Percentiles rank a stretch among this genome's conserved stretches.
phyloP scores from a whole-genome alignment of 768 basidiomycete species.

The Termitomyces sp. region DNA sequence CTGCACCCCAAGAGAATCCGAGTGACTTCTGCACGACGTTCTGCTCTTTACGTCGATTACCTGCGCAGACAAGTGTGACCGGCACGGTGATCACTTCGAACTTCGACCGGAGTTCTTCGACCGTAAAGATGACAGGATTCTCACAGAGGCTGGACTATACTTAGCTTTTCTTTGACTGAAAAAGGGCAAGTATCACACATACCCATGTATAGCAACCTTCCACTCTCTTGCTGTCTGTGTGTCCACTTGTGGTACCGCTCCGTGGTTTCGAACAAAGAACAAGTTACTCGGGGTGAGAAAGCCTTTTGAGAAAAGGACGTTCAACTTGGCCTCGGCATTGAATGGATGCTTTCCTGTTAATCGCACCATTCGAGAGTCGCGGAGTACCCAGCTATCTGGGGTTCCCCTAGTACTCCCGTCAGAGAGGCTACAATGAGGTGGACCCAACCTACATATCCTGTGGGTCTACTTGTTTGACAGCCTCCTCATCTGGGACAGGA shows the following conservation, averaged over 20 bases:
- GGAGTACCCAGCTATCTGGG: slow-evolving; percentile 23
- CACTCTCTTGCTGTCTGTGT: slow-evolving; percentile 31
- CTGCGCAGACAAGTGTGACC: slow-evolving; percentile 58
- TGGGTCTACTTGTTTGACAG: neutral
- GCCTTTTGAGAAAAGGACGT: slow-evolving; percentile 39
- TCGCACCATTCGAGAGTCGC: slow-evolving; percentile 35
- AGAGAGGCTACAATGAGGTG: neutral
- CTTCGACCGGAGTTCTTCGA: slow-evolving; percentile 36
- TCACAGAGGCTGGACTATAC: slow-evolving; percentile 25
- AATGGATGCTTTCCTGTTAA: slow-evolving; percentile 60
- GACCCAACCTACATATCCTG: slow-evolving; percentile 1
- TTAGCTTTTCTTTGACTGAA: neutral
- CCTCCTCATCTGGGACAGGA: slow-evolving; percentile 1
- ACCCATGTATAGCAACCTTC: slow-evolving; percentile 40
- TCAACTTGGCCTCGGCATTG: slow-evolving; percentile 47
- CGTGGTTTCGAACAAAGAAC: slow-evolving; percentile 61
- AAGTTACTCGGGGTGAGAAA: slow-evolving; percentile 51
- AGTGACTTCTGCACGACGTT: slow-evolving; percentile 53
- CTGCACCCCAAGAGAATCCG: slow-evolving; percentile 54
- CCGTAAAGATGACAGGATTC: slow-evolving; percentile 29
- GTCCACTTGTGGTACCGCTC: slow-evolving; percentile 47
- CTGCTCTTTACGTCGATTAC: slow-evolving; percentile 59
- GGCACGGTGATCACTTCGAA: slow-evolving; percentile 54
- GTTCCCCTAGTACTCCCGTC: slow-evolving; percentile 7
- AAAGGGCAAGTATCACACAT: slow-evolving; percentile 2